Evolutionary conservation across 1,284 basidiomycete species (phyloP).

Genomic region (Leccinum subfulvum): DNA sequence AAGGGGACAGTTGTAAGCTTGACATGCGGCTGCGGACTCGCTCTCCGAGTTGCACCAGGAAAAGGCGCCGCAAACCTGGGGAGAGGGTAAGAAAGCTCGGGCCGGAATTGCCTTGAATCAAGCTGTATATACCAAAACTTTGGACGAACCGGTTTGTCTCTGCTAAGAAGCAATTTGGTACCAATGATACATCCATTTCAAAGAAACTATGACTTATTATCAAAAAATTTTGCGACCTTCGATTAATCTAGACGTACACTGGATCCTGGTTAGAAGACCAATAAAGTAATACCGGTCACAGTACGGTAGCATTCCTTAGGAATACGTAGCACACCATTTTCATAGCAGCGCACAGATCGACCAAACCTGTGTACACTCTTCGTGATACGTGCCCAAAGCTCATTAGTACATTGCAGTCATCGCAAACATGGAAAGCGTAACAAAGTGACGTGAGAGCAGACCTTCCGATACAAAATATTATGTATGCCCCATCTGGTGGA

Average conservation of each 20-base stretch:
- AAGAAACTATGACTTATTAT: too few species aligned
- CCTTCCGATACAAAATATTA: neutral
- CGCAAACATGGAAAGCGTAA: constrained; percentile 12
- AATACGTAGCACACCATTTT: neutral
- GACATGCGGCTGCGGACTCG: neutral
- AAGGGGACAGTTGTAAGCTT: neutral
- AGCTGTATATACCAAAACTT: neutral
- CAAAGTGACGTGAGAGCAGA: neutral
- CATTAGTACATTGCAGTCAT: constrained; percentile 17
- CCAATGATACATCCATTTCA: neutral
- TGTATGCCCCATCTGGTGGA: neutral
- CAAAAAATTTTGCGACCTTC: neutral
- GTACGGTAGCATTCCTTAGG: neutral
- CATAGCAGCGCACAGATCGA: neutral
- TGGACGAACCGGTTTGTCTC: neutral
- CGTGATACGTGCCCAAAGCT: neutral
- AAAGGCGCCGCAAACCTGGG: neutral
- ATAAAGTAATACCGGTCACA: neutral
- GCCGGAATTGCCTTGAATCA: neutral
- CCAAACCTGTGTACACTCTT: neutral
- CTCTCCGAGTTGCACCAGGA: neutral
- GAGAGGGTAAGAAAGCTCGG: neutral
- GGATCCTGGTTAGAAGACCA: neutral
- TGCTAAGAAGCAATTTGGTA: neutral
- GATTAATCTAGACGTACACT: neutral